Percentiles rank a stretch among this genome's conserved stretches.
These are phyloP conservation scores for Ceriops tagal DNA, from an alignment of 345 rosid species.

Conservation along the genomic window DNA sequence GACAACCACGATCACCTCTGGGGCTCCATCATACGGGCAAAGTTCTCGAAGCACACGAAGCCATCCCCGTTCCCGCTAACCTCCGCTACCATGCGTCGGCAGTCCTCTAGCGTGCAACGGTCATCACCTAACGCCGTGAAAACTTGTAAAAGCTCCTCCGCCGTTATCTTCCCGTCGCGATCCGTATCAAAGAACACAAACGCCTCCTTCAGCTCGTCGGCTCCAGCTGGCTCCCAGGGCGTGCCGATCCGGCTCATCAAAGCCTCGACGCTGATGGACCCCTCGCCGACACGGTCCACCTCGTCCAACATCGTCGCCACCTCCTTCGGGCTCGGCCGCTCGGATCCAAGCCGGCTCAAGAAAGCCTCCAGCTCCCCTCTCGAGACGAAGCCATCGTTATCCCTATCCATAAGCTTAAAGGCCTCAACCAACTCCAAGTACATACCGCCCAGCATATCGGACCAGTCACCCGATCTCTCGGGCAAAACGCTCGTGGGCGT, in stretches of 20 bases:
- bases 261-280: slow-evolving; percentile 53
- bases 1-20: slow-evolving; percentile 12
- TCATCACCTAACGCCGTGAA: slow-evolving; percentile 63
- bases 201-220: slow-evolving; percentile 65
- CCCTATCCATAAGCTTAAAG: slow-evolving; percentile 49
- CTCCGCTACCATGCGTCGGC: slow-evolving; percentile 78
- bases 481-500: slow-evolving; percentile 81
- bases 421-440: slow-evolving; percentile 43
- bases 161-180: slow-evolving; percentile 80
- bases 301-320: slow-evolving; percentile 56
- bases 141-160: slow-evolving; percentile 59
- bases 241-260: slow-evolving; percentile 44
- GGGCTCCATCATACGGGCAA: slow-evolving; percentile 70
- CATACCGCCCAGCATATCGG: slow-evolving; percentile 29
- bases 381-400: slow-evolving; percentile 55
- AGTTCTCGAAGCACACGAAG: slow-evolving; percentile 88
- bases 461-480: slow-evolving; percentile 43
- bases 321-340: slow-evolving; percentile 60
- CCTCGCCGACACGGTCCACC: slow-evolving; percentile 46
- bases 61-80: slow-evolving; percentile 74
- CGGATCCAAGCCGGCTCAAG: slow-evolving; percentile 46
- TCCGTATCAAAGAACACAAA: slow-evolving; percentile 75
- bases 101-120: slow-evolving; percentile 78
- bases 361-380: slow-evolving; percentile 58
- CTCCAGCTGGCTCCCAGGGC: slow-evolving; percentile 42